phyloP scores from a whole-genome alignment of 2,329 filamentous ascomycete species.

The Aspergillus quadrilineatus region DNA sequence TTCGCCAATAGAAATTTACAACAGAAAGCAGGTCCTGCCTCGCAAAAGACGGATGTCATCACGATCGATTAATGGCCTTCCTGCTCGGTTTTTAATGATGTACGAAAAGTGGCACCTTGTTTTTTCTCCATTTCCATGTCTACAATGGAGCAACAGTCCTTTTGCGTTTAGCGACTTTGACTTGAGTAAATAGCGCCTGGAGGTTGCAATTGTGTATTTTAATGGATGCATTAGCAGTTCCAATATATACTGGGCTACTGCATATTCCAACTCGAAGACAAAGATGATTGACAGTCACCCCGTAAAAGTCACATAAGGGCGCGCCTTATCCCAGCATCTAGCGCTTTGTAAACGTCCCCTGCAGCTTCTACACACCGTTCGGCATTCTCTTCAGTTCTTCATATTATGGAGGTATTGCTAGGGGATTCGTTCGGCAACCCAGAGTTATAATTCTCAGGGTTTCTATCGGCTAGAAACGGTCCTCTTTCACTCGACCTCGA shows the following conservation, averaged over 20 bases:
- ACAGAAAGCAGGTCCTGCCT: background rate
- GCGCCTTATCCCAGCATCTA: too few species aligned
- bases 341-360: too few species aligned
- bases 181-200: background rate
- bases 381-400: too few species aligned
- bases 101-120: background rate
- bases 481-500: constrained; percentile 63
- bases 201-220: background rate
- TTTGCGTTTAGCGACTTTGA: constrained; percentile 10
- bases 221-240: background rate
- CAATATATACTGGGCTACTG: too few species aligned
- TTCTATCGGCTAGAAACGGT: constrained; percentile 49
- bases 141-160: background rate
- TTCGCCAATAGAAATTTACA: constrained; percentile 3
- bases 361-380: too few species aligned
- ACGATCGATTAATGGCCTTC: constrained; percentile 33
- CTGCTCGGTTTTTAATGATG: background rate
- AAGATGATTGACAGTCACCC: too few species aligned
- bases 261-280: too few species aligned
- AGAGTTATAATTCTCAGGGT: too few species aligned
- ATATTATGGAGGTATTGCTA: too few species aligned
- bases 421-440: too few species aligned
- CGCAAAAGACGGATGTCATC: constrained; percentile 32
- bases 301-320: too few species aligned
- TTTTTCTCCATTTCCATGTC: background rate